Evolutionary conservation across 805 yeast species (phyloP).

Genomic region (Candida arabinofermentans): DNA sequence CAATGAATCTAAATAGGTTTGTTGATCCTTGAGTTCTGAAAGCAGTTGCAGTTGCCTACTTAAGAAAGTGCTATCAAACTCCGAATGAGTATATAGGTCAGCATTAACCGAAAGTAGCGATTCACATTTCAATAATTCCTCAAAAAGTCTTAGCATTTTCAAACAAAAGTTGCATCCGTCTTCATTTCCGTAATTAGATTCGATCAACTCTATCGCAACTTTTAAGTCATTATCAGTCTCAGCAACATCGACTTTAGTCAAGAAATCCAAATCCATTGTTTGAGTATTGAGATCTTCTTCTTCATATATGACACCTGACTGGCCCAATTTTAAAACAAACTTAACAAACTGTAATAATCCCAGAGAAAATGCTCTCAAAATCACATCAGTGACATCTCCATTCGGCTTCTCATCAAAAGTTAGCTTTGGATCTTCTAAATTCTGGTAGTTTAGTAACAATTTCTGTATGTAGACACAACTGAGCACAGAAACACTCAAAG

Average conservation of each 20-base stretch:
- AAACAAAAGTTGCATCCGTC: conserved; percentile 11
- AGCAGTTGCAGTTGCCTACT: conserved; percentile 5
- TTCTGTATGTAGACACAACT: conserved; percentile 61
- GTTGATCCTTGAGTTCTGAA: conserved; percentile 2
- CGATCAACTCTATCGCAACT: conserved; percentile 32
- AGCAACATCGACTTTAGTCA: conserved; percentile 16
- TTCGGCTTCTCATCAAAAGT: conserved; percentile 9
- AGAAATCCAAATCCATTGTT: conserved; percentile 49
- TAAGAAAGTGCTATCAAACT: conserved; percentile 5
- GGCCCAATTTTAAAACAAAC: conserved; percentile 41
- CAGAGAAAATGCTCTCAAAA: conserved; percentile 46
- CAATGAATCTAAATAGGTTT: conserved; percentile 18
- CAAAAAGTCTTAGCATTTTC: conserved; percentile 12
- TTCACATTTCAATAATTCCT: conserved; percentile 6
- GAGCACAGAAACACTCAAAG: conserved; percentile 72
- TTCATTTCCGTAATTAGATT: conserved; percentile 12
- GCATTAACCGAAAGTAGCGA: conserved; percentile 4
- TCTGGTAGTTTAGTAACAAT: conserved; percentile 13
- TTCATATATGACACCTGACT: conserved; percentile 59
- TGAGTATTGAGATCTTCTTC: conserved; percentile 74
- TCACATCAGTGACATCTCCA: conserved; percentile 40
- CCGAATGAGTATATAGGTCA: conserved; percentile 7
- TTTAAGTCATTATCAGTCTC: conserved; percentile 28
- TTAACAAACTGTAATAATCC: conserved; percentile 55
- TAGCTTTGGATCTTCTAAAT: conserved; percentile 6